A percentile compares a stretch with the other conserved stretches of the same genome.
phyloP scores from a whole-genome alignment of 129 eudicot genomes.

The Escallonia herrerae region DNA sequence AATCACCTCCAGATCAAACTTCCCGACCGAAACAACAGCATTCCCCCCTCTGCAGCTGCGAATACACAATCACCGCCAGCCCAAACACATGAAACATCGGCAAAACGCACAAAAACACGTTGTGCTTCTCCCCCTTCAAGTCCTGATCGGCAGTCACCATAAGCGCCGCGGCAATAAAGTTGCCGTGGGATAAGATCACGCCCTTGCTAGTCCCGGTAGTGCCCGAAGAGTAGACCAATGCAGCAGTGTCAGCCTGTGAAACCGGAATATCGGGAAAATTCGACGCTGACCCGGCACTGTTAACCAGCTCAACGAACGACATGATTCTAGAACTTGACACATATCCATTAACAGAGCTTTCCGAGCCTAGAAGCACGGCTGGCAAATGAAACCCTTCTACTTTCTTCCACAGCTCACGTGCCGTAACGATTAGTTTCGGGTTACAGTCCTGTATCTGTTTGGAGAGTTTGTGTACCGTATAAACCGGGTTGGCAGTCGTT shows the following conservation, averaged over 20 bases:
- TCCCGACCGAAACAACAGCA: constrained; percentile 54
- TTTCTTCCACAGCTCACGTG: constrained; percentile 39
- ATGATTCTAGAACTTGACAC: constrained; percentile 25
- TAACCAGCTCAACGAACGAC: constrained; percentile 36
- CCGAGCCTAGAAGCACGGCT: constrained; percentile 21
- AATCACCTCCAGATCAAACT: constrained; percentile 60
- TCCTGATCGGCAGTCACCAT: constrained; percentile 54
- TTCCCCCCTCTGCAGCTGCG: constrained; percentile 77
- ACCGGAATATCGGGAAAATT: constrained; percentile 29
- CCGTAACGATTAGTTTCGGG: constrained; percentile 60
- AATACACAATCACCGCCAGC: constrained; percentile 39
- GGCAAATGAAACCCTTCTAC: constrained; percentile 45
- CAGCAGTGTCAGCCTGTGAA: constrained; percentile 58
- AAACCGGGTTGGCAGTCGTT: constrained; percentile 67
- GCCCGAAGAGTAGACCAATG: constrained; percentile 78
- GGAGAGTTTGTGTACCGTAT: constrained; percentile 55
- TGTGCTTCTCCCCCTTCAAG: constrained; percentile 30
- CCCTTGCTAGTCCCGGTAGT: constrained; percentile 88
- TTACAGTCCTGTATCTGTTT: constrained; percentile 64
- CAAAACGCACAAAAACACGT: constrained; percentile 53
- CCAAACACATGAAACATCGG: constrained; percentile 95
- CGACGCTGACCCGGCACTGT: constrained; percentile 30
- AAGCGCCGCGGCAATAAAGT: constrained; percentile 54
- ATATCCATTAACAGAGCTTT: constrained; percentile 6
- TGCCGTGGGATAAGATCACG: constrained; percentile 59